Evolutionary conservation across 148 eudicot species (phyloP), one percentile per base, ranked within the genome.

Genomic region (Vaccinium corymbosum): DNA sequence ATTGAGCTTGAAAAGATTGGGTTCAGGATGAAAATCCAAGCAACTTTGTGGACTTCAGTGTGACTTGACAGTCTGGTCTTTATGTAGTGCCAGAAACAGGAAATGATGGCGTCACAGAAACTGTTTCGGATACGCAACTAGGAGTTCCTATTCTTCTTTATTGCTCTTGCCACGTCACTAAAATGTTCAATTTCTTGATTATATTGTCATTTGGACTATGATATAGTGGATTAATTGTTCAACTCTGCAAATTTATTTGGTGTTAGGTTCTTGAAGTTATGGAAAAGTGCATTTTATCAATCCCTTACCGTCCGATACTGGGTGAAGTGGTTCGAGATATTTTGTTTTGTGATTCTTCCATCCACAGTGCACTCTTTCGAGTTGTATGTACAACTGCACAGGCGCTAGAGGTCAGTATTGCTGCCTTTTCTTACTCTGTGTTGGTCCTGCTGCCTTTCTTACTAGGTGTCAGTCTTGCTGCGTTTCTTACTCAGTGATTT

Each of bases 331-430:
- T 95, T 76, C 87, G 86, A 71, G 94, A 94, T 89, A 84, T 93
- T 68, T 70, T 97, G 83, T 87, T 95, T 78, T 86, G 87, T 83
- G 99, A 97, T 89, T 85, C 96, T 86, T 95, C 99, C 51, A 79
- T 97, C 78, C 99, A 95, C 89, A 81, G 85, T 88, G 84, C 90
- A 83, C 90, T 97, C 71, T 88, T 94, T 86, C 97, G 93, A 83
- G 92, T 95, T 88, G 85, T 94, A 73, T 95, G 98, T 94, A 93
- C 92, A 82, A 97, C 96, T 64, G 76, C 92, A 64, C 89, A 88
- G 35, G 91, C 87, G 80, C 84, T 97, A 64, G 98, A 97, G 99
- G 99, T 97, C 80, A 76, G 81, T 22, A 56, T 84, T 84, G 62
- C 81, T 85, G 64, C 46, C 19, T 79, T 42, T 42, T 42, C 66